phyloP scores from a whole-genome alignment of 768 basidiomycete species.

The Pisolithus microcarpus region DNA sequence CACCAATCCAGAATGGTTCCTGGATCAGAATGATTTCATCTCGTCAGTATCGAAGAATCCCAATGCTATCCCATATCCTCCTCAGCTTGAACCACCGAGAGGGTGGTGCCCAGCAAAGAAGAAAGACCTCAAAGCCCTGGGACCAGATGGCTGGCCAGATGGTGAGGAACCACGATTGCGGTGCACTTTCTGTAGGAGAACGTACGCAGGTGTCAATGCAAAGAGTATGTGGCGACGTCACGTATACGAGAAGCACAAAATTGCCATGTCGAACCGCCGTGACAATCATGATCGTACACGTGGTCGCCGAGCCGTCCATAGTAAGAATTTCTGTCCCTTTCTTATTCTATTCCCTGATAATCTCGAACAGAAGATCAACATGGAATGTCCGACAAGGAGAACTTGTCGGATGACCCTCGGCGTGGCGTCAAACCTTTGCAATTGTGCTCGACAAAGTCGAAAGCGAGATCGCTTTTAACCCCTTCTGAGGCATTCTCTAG shows the following conservation, averaged over 20 bases:
- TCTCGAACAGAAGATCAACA: conserved; percentile 49
- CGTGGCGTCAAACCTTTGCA: conserved; percentile 19
- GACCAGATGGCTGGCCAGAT: conserved; percentile 67
- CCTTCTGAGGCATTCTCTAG: conserved; percentile 10
- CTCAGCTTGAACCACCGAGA: conserved; percentile 72
- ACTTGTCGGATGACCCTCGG: conserved; percentile 24
- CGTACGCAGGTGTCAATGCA: conserved; percentile 80
- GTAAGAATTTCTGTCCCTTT: conserved; percentile 35
- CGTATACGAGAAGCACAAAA: conserved; percentile 85
- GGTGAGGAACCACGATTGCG: conserved; percentile 74
- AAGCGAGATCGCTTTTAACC: conserved; percentile 16
- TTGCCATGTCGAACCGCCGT: conserved; percentile 82
- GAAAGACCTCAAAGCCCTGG: conserved; percentile 65
- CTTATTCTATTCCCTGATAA: conserved; percentile 14
- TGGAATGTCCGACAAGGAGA: conserved; percentile 25
- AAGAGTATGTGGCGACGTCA: conserved; percentile 90
- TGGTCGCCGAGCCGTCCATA: conserved; percentile 51
- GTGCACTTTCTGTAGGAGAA: conserved; percentile 79
- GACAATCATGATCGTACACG: conserved; percentile 61
- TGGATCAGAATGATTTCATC: conserved; percentile 59
- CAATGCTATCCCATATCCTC: conserved; percentile 61
- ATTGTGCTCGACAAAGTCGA: conserved; percentile 12
- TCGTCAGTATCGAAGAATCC: conserved; percentile 39
- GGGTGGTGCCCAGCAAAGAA: conserved; percentile 87
- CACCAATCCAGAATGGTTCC: conserved; percentile 75